These are phyloP conservation scores for Colletotrichum tamarilloi DNA, from an alignment of 2,329 filamentous ascomycete species.

Conservation along the genomic window DNA sequence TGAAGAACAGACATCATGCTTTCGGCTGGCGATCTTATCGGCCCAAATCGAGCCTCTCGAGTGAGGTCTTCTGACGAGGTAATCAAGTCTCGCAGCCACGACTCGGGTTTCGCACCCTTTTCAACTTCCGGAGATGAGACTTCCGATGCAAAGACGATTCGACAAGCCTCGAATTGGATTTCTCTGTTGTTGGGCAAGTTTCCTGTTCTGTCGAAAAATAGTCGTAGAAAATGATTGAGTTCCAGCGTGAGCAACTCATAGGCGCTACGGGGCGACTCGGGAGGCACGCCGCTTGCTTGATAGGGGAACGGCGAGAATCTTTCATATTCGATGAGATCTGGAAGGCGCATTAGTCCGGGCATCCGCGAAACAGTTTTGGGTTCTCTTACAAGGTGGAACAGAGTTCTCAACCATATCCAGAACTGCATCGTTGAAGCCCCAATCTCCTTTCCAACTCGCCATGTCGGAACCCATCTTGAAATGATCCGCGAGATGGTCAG, in stretches of 20 bases:
- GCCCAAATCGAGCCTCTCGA: conserved; percentile 38
- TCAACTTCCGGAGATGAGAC: conserved; percentile 11
- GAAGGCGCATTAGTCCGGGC: neutral
- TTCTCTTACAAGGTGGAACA: conserved; percentile 46
- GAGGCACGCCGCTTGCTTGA: conserved; percentile 21
- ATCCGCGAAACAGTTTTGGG: neutral
- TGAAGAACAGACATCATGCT: conserved; percentile 39
- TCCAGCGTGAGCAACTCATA: conserved; percentile 51
- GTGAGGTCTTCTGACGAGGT: conserved; percentile 31
- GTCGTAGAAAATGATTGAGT: conserved; percentile 43
- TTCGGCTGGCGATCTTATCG: conserved; percentile 39
- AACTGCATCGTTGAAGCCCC: conserved; percentile 50
- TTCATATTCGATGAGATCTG: conserved; percentile 32
- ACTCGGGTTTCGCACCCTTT: neutral
- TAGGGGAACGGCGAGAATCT: conserved; percentile 28
- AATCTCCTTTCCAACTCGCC: conserved; percentile 53
- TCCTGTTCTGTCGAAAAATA: conserved; percentile 37
- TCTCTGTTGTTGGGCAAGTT: conserved; percentile 36
- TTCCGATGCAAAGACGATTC: conserved; percentile 42
- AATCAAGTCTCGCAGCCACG: conserved; percentile 42
- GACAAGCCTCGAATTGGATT: conserved; percentile 42
- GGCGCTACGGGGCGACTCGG: conserved; percentile 40
- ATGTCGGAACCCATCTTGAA: conserved; percentile 51
- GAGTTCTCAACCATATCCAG: conserved; percentile 50
- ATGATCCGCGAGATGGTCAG: conserved; percentile 51